Evolutionary conservation across 768 basidiomycete genomes (phyloP), one percentile per base, ranked within the genome.

Genomic region (Mycena venus): DNA sequence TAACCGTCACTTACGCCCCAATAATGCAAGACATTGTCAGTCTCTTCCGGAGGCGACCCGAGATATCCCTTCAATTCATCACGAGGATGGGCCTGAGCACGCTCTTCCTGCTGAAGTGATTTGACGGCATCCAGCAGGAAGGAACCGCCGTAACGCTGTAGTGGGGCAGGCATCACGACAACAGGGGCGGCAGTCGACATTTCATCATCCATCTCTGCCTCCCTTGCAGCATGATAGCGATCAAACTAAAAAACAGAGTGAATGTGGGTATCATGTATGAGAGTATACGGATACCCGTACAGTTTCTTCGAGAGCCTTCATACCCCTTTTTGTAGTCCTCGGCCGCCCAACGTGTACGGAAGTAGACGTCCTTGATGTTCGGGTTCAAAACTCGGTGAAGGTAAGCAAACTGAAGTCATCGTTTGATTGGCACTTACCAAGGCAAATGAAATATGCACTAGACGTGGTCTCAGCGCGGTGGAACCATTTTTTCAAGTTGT

Each of bases 41-140:
- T 60, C 31, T 23, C 25, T 47, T 62, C n/a, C n/a, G 32, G 23
- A 3, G 34, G 60, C 14, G 40, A 38, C 56, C 65, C 42, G 38
- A 70, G 42, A 31, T 75, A 75, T 1, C 38, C 36, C 25, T 68
- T 51, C n/a, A 72, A 40, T 34, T 75, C 67, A 9, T 67, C 25
- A 29, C 63, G 29, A 17, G 51, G 55, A 51, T 62, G 34, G 29
- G 53, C 32, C 58, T 51, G 17, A 2, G 32, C 70, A 10, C 61
- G 49, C 44, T 65, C 71, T 44, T 44, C 49, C 40, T 49, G 58
- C 36, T 61, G 73, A 72, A 72, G 76, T 73, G 40, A 66, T 44
- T 69, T 62, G n/a, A 68, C 29, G n/a, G 64, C 55, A 61, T 47
- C 32, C 17, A 19, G 36, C 49, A 40, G 60, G 62, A 51, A 34